phyloP scores from a whole-genome alignment of 495 filamentous ascomycete species.

The Penicillium mononematosum region DNA sequence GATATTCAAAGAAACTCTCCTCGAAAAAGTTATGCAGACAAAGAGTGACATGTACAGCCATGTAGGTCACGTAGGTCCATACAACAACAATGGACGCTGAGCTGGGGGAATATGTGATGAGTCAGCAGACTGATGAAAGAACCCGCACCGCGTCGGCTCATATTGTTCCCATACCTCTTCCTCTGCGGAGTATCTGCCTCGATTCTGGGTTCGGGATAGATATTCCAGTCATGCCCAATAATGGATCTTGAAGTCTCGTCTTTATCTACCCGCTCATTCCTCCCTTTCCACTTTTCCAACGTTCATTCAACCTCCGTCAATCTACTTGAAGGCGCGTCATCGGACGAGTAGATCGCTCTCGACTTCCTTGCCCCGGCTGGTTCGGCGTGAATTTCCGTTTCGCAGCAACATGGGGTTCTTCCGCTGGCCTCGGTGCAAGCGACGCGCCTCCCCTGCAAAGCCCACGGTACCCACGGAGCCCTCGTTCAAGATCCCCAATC shows the following conservation, averaged over 20 bases:
- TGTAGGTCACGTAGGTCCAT: not conserved
- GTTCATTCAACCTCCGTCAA: not conserved
- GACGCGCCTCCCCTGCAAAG: not conserved
- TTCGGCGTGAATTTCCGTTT: not conserved
- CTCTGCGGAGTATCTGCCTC: conserved; percentile 2
- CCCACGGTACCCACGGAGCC: not conserved
- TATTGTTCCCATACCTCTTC: conserved; percentile 10
- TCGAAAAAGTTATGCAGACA: not conserved
- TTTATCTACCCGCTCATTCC: not conserved
- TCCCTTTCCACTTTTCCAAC: not conserved
- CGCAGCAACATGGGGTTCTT: conserved; percentile 12
- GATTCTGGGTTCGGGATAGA: not conserved
- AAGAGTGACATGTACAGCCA: not conserved
- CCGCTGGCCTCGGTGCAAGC: conserved; percentile 7
- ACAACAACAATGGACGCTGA: not conserved
- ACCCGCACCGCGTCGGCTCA: conserved; percentile 6
- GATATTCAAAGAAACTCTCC: too few species aligned
- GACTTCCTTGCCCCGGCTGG: not conserved
- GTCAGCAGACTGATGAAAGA: conserved; percentile 13
- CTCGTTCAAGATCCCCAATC: not conserved
- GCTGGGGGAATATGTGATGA: conserved; percentile 1
- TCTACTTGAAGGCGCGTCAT: conserved; percentile 10
- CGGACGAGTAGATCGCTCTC: conserved; percentile 8
- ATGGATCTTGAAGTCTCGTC: conserved; percentile 6
- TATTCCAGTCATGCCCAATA: conserved; percentile 7